Evolutionary conservation across 352 stramenopile genomes (phyloP).

Genomic region (Globisporangium polare): DNA sequence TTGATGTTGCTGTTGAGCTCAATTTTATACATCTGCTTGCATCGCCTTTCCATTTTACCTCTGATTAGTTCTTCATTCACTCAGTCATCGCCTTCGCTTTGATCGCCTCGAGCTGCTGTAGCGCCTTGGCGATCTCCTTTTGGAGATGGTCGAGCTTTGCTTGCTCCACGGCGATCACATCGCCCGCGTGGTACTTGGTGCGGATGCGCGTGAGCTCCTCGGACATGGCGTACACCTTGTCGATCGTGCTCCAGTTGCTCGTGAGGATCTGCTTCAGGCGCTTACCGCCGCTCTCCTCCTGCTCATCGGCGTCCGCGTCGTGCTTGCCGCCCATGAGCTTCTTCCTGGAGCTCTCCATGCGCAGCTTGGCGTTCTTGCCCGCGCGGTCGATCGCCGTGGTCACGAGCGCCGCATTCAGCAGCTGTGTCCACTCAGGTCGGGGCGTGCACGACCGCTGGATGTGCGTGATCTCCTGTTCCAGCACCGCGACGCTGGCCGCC

Average conservation of each 20-base stretch:
- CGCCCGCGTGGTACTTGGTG: constrained; percentile 39
- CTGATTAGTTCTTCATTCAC: background rate
- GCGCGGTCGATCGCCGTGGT: constrained; percentile 50
- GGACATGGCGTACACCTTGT: constrained; percentile 52
- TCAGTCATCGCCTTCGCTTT: constrained; percentile 5
- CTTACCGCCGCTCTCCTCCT: constrained; percentile 31
- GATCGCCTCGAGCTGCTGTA: constrained; percentile 50
- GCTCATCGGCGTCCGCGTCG: constrained; percentile 11
- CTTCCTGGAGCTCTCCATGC: constrained; percentile 21
- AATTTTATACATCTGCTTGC: background rate
- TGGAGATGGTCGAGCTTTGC: constrained; percentile 56
- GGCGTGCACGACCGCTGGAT: constrained; percentile 59
- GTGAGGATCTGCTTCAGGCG: constrained; percentile 44
- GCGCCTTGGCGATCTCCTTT: constrained; percentile 45
- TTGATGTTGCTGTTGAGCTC: background rate
- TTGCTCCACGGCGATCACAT: constrained; percentile 45
- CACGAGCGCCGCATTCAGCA: constrained; percentile 45
- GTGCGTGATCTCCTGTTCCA: constrained; percentile 35
- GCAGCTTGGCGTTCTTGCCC: constrained; percentile 30
- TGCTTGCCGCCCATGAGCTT: constrained; percentile 6
- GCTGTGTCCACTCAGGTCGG: constrained; percentile 58
- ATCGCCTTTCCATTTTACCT: background rate
- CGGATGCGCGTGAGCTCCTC: constrained; percentile 49
- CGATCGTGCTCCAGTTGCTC: constrained; percentile 59
- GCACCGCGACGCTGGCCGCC: constrained; percentile 16